Evolutionary conservation across 129 eudicot genomes (phyloP).

Genomic region (Rutidosis leptorrhynchoides): DNA sequence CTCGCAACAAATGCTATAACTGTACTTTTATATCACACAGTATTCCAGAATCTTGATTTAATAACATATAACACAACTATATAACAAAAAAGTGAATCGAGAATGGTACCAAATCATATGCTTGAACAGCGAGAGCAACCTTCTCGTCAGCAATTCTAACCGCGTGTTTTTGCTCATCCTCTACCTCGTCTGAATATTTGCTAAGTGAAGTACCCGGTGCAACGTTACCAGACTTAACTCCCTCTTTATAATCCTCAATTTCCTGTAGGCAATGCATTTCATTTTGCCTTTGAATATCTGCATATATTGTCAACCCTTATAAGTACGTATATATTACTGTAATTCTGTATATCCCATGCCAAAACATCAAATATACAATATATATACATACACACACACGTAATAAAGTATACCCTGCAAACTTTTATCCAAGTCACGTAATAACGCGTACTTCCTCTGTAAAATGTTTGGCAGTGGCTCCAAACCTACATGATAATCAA

Average conservation of each 20-base stretch:
- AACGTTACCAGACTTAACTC: slow-evolving; percentile 56
- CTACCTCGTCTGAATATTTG: slow-evolving; percentile 71
- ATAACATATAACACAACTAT: background rate
- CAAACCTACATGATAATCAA: slow-evolving; percentile 45
- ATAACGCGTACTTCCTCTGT: slow-evolving; percentile 74
- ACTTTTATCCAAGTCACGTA: slow-evolving; percentile 86
- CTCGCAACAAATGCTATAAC: background rate
- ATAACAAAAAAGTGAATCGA: background rate
- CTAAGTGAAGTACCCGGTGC: slow-evolving; percentile 55
- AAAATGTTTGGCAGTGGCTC: slow-evolving; percentile 71
- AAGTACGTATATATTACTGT: background rate
- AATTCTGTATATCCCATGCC: background rate
- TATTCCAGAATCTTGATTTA: background rate
- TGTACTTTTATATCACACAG: background rate
- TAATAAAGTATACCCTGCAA: slow-evolving; percentile 55
- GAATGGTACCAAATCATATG: slow-evolving; percentile 67
- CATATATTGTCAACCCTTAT: background rate
- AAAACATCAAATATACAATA: background rate
- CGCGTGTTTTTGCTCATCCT: slow-evolving; percentile 85
- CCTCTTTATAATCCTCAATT: slow-evolving; percentile 58
- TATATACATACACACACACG: background rate
- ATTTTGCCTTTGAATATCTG: slow-evolving; percentile 71
- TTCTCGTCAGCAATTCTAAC: slow-evolving; percentile 85
- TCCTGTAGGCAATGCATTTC: slow-evolving; percentile 64
- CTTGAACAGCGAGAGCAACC: slow-evolving; percentile 82